Conservation (phyloP, 2,329 filamentous ascomycete genomes). For the Metarhizium robertsii region DNA sequence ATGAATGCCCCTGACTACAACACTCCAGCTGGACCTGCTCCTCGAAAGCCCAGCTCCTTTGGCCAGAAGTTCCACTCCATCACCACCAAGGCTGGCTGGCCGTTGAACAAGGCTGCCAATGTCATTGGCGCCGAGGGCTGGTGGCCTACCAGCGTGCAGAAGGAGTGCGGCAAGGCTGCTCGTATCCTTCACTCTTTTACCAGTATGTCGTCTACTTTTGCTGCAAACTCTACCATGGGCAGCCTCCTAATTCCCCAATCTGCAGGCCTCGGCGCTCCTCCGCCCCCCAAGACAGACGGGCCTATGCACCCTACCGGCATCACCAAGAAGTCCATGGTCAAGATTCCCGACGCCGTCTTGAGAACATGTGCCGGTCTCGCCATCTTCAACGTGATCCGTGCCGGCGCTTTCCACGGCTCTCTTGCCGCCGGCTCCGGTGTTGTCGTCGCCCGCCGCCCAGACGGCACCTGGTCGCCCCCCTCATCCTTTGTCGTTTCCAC, state of each 20-base stretch:
- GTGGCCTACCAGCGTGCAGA: constrained; percentile 65
- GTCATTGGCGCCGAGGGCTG: constrained; percentile 64
- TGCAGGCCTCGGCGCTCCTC: constrained; percentile 12
- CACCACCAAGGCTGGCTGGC: constrained; percentile 55
- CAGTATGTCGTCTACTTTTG: constrained; percentile 27
- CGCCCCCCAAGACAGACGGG: constrained; percentile 12
- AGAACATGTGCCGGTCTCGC: constrained; percentile 48
- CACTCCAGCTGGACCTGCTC: background rate
- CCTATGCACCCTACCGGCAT: constrained; percentile 23
- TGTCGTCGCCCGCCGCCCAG: constrained; percentile 44
- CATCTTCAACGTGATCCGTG: constrained; percentile 55
- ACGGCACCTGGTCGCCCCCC: constrained; percentile 61
- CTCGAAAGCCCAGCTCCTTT: constrained; percentile 21
- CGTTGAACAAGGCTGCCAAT: constrained; percentile 60
- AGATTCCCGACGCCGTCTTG: constrained; percentile 36
- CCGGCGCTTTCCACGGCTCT: constrained; percentile 44
- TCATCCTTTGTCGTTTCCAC: constrained; percentile 65
- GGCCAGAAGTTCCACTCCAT: constrained; percentile 56
- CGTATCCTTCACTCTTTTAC: constrained; percentile 67
- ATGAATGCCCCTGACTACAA: background rate
- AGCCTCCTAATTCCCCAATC: background rate
- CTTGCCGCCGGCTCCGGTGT: constrained; percentile 52
- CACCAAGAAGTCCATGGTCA: constrained; percentile 23
- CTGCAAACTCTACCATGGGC: background rate
- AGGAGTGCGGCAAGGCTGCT: constrained; percentile 68